Evolutionary conservation across 495 filamentous ascomycete genomes (phyloP), one percentile per base, ranked within the genome.

Genomic region (Gamarada debralockiae): DNA sequence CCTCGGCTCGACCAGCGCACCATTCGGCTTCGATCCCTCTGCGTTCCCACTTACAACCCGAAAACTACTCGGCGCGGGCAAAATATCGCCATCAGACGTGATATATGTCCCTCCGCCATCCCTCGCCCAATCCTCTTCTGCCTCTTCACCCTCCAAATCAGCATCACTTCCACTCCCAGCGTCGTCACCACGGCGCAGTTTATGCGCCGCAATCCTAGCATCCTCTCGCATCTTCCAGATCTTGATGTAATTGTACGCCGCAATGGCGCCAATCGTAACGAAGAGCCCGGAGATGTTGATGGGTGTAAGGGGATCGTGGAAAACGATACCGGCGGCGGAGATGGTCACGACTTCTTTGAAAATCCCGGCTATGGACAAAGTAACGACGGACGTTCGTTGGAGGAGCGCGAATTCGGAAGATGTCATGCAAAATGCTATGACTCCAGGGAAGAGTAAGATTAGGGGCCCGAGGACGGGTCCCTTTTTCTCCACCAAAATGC

Each of bases 341-440:
- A 99, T 97, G 5, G 95, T 99, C 47, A 99, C 84, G 10, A 96
- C 95, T 70, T 99, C 95, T 69, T 99, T 99, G 76, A 99, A 97
- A 47, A 97, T 99, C 42, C 95, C 95, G 57, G 91, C 95, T 50
- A 99, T 97, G 45, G 86, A 91, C 43, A 99, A 78, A 0, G 95
- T 97, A 42, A 99, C 95, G 47, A 99, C 95, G 5, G 86, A 91
- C 3, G 92, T 97, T 27, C 95, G 90, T 74, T 97, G 85, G 38
- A 99, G 77, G 24, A 99, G 78, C 40, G 95, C 92, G 61, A 97
- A 99, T 70, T 99, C 95, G 40, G 89, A 90, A 1, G 90, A 80
- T 27, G 93, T 96, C 95, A 99, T 99, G 43, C 90, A 78, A 63
- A 99, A 99, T 3, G 95, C 95, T 23, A 99, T 85, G 12, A 81